Base-by-base conservation (phyloP, 306 rosid genomes). In the Citrullus mucosospermus region DNA sequence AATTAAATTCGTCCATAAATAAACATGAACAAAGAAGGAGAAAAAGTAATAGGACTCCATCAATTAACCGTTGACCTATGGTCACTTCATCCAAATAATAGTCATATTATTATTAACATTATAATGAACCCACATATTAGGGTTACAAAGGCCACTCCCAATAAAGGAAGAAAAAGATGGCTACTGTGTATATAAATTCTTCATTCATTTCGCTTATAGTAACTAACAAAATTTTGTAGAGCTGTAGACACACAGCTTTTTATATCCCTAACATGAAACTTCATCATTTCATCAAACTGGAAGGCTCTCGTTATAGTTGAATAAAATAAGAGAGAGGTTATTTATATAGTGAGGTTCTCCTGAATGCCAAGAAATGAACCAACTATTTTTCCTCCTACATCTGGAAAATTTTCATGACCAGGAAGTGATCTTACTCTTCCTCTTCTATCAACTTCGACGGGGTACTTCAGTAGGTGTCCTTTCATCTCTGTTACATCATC, bases 361-460 rank as follows among this genome's bases (percentile, higher is more conserved):
- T 91, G 99, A 84, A 92, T 92, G 84, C 85, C 97, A 83, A 85
- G 82, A 67, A 91, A 95, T n/a, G 99, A 95, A 50, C 99, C 99
- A 0, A 85, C 81, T 70, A 95, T 90, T 82, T 79, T 91, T 61
- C 99, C 99, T 70, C 99, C 99, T 0, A 88, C 97, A 70, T 95
- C 99, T 0, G 99, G 99, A 80, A 95, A 95, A 77, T 83, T 90
- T 83, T 89, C 98, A 36, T 83, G 81, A 28, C 93, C 98, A 22
- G 88, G 91, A 82, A 95, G 87, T 20, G 99, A 50, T 66, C 62
- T 88, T 59, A 95, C 97, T 87, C 89, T 95, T 48, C 97, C 99
- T 78, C 73, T 92, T 41, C 80, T 80, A 83, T 86, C 91, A 32
- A 95, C 92, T 50, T 95, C 96, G 36, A 95, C 97, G 0, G 99